phyloP scores from a whole-genome alignment of 2,329 filamentous ascomycete genomes.

The Colletotrichum destructivum region DNA sequence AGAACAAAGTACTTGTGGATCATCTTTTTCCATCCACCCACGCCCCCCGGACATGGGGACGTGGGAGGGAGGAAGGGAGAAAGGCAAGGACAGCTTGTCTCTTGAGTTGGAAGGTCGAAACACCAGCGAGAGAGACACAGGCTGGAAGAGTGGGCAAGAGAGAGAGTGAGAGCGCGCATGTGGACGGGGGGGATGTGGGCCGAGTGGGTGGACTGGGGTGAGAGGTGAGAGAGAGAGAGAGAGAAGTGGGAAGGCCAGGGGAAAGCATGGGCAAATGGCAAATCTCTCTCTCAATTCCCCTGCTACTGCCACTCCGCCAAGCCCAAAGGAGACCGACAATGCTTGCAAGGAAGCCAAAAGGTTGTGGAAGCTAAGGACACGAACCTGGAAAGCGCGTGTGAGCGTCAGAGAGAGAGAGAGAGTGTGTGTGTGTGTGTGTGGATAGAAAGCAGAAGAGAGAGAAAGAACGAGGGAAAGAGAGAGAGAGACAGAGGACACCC shows the following conservation, averaged over 20 bases:
- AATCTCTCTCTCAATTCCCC: neutral
- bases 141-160: neutral
- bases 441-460: neutral
- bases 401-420: neutral
- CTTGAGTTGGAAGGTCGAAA: slow-evolving; percentile 35
- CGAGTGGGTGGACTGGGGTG: slow-evolving; percentile 7
- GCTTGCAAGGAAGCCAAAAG: neutral
- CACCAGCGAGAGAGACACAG: slow-evolving; percentile 8
- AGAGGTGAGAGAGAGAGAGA: no score
- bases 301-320: slow-evolving; percentile 6
- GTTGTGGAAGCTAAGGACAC: neutral
- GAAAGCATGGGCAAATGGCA: neutral
- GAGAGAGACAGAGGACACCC: slow-evolving; percentile 22
- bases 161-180: neutral
- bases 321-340: neutral
- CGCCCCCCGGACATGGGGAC: slow-evolving; percentile 6
- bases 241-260: neutral
- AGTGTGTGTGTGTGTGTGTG: no score
- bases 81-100: slow-evolving; percentile 27
- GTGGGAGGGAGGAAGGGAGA: neutral
- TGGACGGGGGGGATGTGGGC: slow-evolving; percentile 5
- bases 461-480: neutral
- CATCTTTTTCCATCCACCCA: slow-evolving; percentile 13
- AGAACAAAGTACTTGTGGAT: slow-evolving; percentile 12
- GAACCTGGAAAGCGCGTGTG: slow-evolving; percentile 2